Conservation (phyloP, 352 stramenopile genomes). For the Pythium dissimile region DNA sequence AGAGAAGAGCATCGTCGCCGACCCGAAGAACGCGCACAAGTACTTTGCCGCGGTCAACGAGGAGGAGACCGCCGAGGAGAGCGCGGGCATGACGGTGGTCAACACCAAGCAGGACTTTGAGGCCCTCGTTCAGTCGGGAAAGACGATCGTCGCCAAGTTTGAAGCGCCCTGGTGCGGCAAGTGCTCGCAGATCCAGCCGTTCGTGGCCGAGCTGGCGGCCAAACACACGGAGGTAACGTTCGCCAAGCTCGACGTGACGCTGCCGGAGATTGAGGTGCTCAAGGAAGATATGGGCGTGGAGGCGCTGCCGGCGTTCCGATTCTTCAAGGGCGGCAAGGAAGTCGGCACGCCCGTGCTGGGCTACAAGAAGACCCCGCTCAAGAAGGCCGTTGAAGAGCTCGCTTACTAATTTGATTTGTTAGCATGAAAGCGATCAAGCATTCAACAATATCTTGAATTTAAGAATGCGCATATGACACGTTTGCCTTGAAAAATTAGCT, state of each 20-base stretch:
- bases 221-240: conserved; percentile 73
- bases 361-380: conserved; percentile 85
- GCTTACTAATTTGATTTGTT: conserved; percentile 25
- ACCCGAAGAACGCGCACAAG: conserved; percentile 77
- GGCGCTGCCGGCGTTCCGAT: conserved; percentile 80
- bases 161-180: conserved; percentile 88
- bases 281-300: conserved; percentile 74
- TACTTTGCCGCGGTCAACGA: conserved; percentile 80
- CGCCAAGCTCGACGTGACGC: conserved; percentile 72
- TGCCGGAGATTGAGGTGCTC: conserved; percentile 64
- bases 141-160: conserved; percentile 77
- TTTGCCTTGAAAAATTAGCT: too few relatives aligned
- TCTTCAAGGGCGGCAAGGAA: conserved; percentile 83
- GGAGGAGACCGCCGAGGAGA: conserved; percentile 31
- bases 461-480: too few relatives aligned
- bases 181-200: conserved; percentile 79
- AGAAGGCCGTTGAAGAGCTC: conserved; percentile 63
- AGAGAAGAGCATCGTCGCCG: conserved; percentile 86
- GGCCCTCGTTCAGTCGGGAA: conserved; percentile 55
- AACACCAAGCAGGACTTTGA: conserved; percentile 66
- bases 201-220: conserved; percentile 62
- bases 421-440: too few relatives aligned
- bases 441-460: too few relatives aligned
- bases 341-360: conserved; percentile 62
- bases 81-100: conserved; percentile 40